Evolutionary conservation across 148 eudicot genomes (phyloP).

Genomic region (Heliamphora exappendiculata): DNA sequence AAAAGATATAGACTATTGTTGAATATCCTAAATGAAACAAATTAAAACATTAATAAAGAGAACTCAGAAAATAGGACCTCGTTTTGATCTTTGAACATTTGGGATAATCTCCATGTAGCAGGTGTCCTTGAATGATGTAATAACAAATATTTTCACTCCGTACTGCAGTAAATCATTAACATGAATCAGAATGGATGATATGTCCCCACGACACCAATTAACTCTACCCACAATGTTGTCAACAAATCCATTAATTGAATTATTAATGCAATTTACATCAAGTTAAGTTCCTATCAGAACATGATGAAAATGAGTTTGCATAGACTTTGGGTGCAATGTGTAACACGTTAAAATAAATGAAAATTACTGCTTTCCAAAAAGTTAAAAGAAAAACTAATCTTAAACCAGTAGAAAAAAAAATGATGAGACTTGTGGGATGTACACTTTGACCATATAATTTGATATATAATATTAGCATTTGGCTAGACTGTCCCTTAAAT

Average conservation of each 20-base stretch:
- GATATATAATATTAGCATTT: not conserved
- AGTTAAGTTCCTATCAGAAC: not conserved
- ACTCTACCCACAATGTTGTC: not conserved
- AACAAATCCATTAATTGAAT: not conserved
- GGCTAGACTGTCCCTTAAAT: not conserved
- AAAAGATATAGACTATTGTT: not conserved
- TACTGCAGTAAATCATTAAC: conserved; percentile 52
- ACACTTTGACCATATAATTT: not conserved
- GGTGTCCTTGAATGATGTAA: conserved; percentile 91
- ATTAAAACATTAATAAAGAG: conserved; percentile 1
- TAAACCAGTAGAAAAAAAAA: not conserved
- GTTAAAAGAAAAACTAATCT: not conserved
- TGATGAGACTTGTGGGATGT: not conserved
- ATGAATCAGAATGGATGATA: conserved; percentile 2
- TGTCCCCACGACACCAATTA: not conserved
- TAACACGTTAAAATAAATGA: not conserved
- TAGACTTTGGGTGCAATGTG: not conserved
- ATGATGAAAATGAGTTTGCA: not conserved
- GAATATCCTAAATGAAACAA: not conserved
- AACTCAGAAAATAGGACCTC: conserved; percentile 38
- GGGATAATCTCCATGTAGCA: conserved; percentile 94
- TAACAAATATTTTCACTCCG: conserved; percentile 74
- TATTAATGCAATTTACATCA: not conserved
- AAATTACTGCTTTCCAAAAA: not conserved
- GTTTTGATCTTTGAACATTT: conserved; percentile 66